Evolutionary conservation across 1,284 basidiomycete species (phyloP).

Genomic region (Volvariella surrecta): DNA sequence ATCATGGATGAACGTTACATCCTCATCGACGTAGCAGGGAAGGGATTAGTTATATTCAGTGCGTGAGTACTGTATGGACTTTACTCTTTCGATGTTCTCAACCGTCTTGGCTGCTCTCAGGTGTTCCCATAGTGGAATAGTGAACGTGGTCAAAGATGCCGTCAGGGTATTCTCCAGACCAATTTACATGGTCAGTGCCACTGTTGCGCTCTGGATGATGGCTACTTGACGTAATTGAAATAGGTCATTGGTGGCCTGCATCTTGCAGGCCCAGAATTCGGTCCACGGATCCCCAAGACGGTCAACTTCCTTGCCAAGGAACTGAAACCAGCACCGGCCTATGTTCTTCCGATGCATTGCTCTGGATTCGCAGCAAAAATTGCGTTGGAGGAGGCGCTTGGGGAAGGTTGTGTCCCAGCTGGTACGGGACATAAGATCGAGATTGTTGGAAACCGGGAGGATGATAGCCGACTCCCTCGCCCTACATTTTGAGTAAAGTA

Average conservation of each 20-base stretch:
- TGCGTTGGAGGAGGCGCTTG: constrained; percentile 58
- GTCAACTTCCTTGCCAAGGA: constrained; percentile 58
- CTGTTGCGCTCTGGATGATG: background rate
- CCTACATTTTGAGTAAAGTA: constrained; percentile 11
- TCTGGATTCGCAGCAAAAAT: constrained; percentile 68
- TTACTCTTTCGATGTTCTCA: constrained; percentile 1
- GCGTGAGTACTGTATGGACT: constrained; percentile 52
- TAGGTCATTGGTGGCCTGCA: constrained; percentile 77
- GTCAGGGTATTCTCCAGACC: constrained; percentile 54
- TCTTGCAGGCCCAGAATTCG: constrained; percentile 58
- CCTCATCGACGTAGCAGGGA: constrained; percentile 67
- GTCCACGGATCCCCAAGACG: constrained; percentile 57
- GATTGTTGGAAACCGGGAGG: constrained; percentile 31
- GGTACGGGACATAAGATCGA: constrained; percentile 65
- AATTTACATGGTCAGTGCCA: constrained; percentile 69
- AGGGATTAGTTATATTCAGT: constrained; percentile 76
- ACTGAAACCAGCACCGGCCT: constrained; percentile 55
- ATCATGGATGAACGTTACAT: constrained; percentile 80
- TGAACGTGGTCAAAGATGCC: constrained; percentile 72
- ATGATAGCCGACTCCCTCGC: constrained; percentile 28
- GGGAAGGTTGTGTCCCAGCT: constrained; percentile 66
- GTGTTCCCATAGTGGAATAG: constrained; percentile 79
- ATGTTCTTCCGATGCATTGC: constrained; percentile 78
- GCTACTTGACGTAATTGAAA: constrained; percentile 3
- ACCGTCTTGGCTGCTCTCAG: constrained; percentile 22